Base-by-base conservation (phyloP, 208 protist species). In the Trypanosoma vivax region DNA sequence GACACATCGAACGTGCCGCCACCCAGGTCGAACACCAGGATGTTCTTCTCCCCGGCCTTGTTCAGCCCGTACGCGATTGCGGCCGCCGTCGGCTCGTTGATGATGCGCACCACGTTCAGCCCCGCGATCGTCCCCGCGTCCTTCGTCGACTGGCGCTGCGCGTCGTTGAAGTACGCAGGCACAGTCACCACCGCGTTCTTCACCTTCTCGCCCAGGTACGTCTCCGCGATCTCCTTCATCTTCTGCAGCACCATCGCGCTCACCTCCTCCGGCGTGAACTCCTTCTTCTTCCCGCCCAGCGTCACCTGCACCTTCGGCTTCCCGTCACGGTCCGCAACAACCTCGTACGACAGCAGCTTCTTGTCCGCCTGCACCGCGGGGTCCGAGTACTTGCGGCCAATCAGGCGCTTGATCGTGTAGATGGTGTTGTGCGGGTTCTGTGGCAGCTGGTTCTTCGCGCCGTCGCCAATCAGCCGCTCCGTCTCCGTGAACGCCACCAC, bases 291-390 rank as follows among this genome's bases (percentile, higher is more conserved):
- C 10, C 39, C 39, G n/a, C 39, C 39, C 39, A 43, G 16, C 95
- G 99, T 98, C 9, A 98, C 88, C 57, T 92, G 43, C 45, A 97
- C 68, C 18, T 83, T 51, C 28, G 95, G 95, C 70, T 97, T 92
- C 18, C 74, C 78, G 48, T 81, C 65, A 54, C 80, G 69, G 50
- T 82, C 65, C 16, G 52, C 13, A 73, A 97, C 68, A 10, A 99
- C 69, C 41, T 90, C 76, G 73, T 92, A 99, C 18, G 96, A 96
- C 51, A 92, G 89, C n/a, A 96, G 70, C 75, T 97, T 97, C 53
- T 92, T 81, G 71, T 99, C 97, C 38, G 56, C 48, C 79, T 99
- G 96, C 16, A 99, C 90, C 14, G 64, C 68, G 19, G 50, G 27
- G 43, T 98, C 95, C 9, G 41, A 52, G 75, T 87, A 98, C 66